A percentile compares a stretch with the other conserved stretches of the same genome.
Evolutionary conservation across 169 alveolate genomes (phyloP).

Genomic region (Plasmodium fragile): DNA sequence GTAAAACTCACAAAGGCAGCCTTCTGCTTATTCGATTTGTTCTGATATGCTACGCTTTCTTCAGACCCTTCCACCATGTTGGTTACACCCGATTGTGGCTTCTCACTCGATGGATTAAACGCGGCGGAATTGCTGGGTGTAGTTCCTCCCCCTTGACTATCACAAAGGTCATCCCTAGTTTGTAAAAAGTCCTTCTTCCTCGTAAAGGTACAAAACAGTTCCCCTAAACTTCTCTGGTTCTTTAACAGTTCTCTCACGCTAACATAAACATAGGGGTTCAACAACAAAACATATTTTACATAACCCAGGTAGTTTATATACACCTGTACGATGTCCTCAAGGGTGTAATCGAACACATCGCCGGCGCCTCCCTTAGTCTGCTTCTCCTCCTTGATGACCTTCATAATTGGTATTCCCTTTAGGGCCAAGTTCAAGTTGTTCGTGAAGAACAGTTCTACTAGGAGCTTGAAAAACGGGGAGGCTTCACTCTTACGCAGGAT

Average conservation of each 20-base stretch:
- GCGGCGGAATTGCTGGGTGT: background rate
- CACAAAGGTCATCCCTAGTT: background rate
- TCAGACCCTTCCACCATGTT: background rate
- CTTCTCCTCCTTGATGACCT: conserved; percentile 21
- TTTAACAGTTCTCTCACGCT: conserved; percentile 11
- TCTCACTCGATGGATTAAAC: background rate
- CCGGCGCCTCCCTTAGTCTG: background rate
- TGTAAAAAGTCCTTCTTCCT: conserved; percentile 16
- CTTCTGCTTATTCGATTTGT: conserved; percentile 4
- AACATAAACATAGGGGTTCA: conserved; percentile 50
- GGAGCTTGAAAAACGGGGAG: conserved; percentile 11
- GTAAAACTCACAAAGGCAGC: conserved; percentile 1
- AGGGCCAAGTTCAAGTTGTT: conserved; percentile 2
- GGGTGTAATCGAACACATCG: background rate
- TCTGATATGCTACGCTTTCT: background rate
- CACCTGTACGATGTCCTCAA: conserved; percentile 16
- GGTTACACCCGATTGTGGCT: background rate
- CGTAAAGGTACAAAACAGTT: conserved; percentile 22
- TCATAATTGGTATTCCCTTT: conserved; percentile 19
- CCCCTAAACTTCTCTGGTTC: conserved; percentile 5
- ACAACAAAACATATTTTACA: conserved; percentile 41
- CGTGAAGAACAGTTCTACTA: conserved; percentile 40
- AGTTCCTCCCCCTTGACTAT: background rate
- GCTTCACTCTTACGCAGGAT: background rate
- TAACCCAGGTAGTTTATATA: conserved; percentile 44